Evolutionary conservation across 1,139 yeast species (phyloP).

Genomic region (Blastobotrys indianensis): DNA sequence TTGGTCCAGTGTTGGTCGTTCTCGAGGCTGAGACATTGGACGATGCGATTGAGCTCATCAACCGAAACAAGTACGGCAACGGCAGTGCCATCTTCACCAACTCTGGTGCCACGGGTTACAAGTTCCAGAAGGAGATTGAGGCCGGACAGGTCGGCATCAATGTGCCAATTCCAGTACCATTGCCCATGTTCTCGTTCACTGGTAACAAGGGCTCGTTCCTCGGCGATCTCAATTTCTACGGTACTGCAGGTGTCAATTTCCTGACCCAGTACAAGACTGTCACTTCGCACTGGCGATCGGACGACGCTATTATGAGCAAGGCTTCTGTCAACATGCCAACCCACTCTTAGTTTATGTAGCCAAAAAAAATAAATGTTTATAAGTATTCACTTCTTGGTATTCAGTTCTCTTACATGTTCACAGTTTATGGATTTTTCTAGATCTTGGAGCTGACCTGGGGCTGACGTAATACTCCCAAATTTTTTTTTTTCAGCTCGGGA

Average conservation of each 20-base stretch:
- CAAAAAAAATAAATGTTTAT: no score
- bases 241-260: constrained; percentile 66
- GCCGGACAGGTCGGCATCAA: constrained; percentile 78
- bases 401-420: no score
- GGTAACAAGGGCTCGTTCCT: constrained; percentile 73
- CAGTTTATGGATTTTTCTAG: no score
- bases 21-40: constrained; percentile 62
- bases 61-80: constrained; percentile 64
- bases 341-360: constrained; percentile 11
- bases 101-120: constrained; percentile 64
- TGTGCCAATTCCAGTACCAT: constrained; percentile 80
- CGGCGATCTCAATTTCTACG: constrained; percentile 76
- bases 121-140: constrained; percentile 63
- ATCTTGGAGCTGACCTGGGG: no score
- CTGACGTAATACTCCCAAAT: no score
- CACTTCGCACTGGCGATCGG: constrained; percentile 62
- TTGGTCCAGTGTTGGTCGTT: constrained; percentile 68
- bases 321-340: constrained; percentile 46
- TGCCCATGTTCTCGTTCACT: constrained; percentile 78
- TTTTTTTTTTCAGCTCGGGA: no score
- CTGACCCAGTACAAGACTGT: constrained; percentile 74
- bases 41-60: constrained; percentile 64
- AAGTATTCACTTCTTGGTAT: no score
- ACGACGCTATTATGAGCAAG: constrained; percentile 49
- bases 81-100: constrained; percentile 68